A percentile compares a stretch with the other conserved stretches of the same genome.
phyloP scores from a whole-genome alignment of 305 asterid species.

The Fraxinus albicans region DNA sequence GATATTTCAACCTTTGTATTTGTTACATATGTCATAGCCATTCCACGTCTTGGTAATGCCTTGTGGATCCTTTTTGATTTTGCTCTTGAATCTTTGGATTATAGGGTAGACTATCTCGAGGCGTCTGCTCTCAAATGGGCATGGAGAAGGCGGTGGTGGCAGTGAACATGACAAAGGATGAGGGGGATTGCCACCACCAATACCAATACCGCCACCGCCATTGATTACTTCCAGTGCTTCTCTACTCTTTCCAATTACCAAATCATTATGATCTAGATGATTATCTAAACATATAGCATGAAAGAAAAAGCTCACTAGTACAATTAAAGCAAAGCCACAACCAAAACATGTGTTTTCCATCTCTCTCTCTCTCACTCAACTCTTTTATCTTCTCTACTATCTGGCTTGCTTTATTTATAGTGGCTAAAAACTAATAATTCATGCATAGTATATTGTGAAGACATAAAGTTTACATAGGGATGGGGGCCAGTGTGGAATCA shows the following conservation, averaged over 20 bases:
- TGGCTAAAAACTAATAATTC: not conserved
- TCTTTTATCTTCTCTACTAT: not conserved
- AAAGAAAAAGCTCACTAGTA: not conserved
- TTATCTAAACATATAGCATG: constrained; percentile 3
- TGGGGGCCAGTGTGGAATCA: not conserved
- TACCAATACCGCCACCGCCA: constrained; percentile 3
- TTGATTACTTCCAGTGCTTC: constrained; percentile 29
- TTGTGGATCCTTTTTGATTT: constrained; percentile 24
- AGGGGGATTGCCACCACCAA: not conserved
- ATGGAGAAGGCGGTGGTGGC: not conserved
- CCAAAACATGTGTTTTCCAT: not conserved
- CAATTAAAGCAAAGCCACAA: constrained; percentile 4
- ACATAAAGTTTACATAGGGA: too few species aligned
- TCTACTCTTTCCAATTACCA: constrained; percentile 7
- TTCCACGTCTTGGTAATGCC: constrained; percentile 35
- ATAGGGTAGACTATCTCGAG: constrained; percentile 26
- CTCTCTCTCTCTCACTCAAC: not conserved
- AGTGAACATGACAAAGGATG: constrained; percentile 8
- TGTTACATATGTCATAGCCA: constrained; percentile 31
- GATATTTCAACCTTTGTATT: constrained; percentile 20
- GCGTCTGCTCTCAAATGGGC: constrained; percentile 19
- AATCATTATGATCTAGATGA: not conserved
- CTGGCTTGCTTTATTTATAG: not conserved
- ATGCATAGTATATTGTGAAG: too few species aligned
- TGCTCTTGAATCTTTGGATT: constrained; percentile 31